These are phyloP conservation scores for Scheffersomyces amazonensis DNA, from an alignment of 805 yeast species.

Conservation along the genomic window DNA sequence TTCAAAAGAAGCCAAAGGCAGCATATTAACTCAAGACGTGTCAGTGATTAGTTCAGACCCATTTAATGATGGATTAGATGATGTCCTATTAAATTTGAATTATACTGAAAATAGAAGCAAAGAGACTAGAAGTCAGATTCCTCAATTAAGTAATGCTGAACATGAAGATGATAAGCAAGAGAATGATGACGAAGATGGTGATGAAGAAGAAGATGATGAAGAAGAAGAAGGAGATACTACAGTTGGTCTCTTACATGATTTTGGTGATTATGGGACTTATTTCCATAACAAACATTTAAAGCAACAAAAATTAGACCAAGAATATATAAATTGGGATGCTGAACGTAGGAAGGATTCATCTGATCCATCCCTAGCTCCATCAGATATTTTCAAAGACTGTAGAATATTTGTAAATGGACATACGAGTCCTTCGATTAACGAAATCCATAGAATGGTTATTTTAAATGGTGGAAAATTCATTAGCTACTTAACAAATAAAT, in stretches of 20 bases:
- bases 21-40: background rate
- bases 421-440: conserved; percentile 75
- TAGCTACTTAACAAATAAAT: conserved; percentile 66
- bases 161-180: conserved; percentile 1
- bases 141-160: conserved; percentile 5
- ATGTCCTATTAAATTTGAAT: conserved; percentile 7
- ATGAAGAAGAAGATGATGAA: background rate
- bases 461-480: conserved; percentile 78
- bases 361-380: conserved; percentile 7
- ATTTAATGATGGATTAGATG: conserved; percentile 20
- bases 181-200: background rate
- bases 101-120: conserved; percentile 1
- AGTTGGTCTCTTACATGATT: conserved; percentile 42
- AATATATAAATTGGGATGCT: conserved; percentile 47
- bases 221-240: conserved; percentile 13
- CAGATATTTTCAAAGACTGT: conserved; percentile 58
- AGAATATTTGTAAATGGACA: conserved; percentile 83
- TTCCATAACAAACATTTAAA: conserved; percentile 58
- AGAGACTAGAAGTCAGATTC: background rate
- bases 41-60: conserved; percentile 16
- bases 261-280: conserved; percentile 69
- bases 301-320: conserved; percentile 58
- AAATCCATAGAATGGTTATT: conserved; percentile 67
- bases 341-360: conserved; percentile 25
- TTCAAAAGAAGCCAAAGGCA: background rate